A percentile compares a stretch with the other conserved stretches of the same genome.
Evolutionary conservation across 176 grass and related monocot genomes (phyloP).

Genomic region (Oryza australiensis): DNA sequence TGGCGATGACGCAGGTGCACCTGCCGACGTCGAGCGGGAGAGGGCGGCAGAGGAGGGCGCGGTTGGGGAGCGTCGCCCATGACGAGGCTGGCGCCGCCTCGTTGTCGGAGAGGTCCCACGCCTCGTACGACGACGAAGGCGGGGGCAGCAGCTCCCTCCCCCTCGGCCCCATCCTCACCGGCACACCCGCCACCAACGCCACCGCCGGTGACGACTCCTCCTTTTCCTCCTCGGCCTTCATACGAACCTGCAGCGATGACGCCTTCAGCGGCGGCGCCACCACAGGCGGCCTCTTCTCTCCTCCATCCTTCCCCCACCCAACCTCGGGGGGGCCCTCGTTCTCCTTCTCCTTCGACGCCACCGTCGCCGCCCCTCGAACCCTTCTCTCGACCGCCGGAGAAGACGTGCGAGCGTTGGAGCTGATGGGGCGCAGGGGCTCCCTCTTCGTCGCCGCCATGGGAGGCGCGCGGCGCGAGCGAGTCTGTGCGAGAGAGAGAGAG

Average conservation of each 20-base stretch:
- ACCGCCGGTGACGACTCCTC: not conserved
- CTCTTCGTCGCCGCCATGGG: constrained; percentile 27
- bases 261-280: constrained; percentile 33
- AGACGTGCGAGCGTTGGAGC: constrained; percentile 27
- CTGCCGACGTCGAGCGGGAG: constrained; percentile 83
- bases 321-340: constrained; percentile 33
- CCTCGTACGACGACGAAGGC: constrained; percentile 60
- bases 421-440: constrained; percentile 51
- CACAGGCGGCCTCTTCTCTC: constrained; percentile 7
- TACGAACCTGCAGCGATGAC: constrained; percentile 75
- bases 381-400: not conserved
- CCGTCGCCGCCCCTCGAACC: not conserved
- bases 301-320: not conserved
- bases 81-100: constrained; percentile 86
- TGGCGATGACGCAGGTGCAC: constrained; percentile 87
- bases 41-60: constrained; percentile 79
- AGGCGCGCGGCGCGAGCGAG: not conserved
- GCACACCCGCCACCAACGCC: not conserved
- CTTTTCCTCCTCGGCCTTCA: constrained; percentile 44
- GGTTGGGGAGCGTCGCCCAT: constrained; percentile 89
- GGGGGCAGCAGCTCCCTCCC: constrained; percentile 53
- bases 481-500: not conserved
- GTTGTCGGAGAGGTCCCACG: constrained; percentile 91
- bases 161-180: constrained; percentile 31
- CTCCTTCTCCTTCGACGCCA: constrained; percentile 45